Evolutionary conservation across 2,329 filamentous ascomycete species (phyloP).

Genomic region (Aspergillus caelatus): DNA sequence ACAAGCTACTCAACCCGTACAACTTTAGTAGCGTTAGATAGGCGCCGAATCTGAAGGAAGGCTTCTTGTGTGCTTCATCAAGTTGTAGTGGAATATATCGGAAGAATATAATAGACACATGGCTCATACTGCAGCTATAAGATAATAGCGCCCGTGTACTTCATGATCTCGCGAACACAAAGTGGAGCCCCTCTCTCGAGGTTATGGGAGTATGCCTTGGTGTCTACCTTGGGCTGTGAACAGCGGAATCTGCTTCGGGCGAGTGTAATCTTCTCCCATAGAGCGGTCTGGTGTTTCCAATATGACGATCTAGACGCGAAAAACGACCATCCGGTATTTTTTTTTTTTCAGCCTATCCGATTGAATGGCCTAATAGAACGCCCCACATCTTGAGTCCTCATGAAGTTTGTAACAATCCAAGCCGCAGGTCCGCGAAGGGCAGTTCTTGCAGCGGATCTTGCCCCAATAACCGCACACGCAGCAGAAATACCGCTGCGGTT

Average conservation of each 20-base stretch:
- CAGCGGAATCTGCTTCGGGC: neutral
- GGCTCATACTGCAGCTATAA: neutral
- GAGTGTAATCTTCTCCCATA: neutral
- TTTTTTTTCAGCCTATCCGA: neutral
- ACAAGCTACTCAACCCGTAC: neutral
- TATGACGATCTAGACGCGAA: neutral
- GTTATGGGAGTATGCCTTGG: neutral
- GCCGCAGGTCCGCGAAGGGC: slow-evolving; percentile 50
- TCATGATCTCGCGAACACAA: neutral
- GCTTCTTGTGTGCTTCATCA: neutral
- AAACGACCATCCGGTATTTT: neutral
- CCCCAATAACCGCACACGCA: slow-evolving; percentile 56
- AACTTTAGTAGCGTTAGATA: neutral
- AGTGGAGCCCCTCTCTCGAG: neutral
- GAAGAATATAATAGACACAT: neutral
- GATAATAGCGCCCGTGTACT: neutral
- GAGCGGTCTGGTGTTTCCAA: neutral
- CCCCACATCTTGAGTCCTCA: slow-evolving; percentile 50
- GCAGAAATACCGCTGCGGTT: slow-evolving; percentile 47
- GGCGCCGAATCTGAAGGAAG: neutral
- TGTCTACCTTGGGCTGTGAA: neutral
- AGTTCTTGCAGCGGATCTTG: slow-evolving; percentile 51
- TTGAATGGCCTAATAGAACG: slow-evolving; percentile 35
- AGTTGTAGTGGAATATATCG: neutral
- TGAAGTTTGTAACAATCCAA: slow-evolving; percentile 52